These are phyloP conservation scores for Blastomyces silverae DNA, from an alignment of 2,329 filamentous ascomycete genomes.

Conservation along the genomic window DNA sequence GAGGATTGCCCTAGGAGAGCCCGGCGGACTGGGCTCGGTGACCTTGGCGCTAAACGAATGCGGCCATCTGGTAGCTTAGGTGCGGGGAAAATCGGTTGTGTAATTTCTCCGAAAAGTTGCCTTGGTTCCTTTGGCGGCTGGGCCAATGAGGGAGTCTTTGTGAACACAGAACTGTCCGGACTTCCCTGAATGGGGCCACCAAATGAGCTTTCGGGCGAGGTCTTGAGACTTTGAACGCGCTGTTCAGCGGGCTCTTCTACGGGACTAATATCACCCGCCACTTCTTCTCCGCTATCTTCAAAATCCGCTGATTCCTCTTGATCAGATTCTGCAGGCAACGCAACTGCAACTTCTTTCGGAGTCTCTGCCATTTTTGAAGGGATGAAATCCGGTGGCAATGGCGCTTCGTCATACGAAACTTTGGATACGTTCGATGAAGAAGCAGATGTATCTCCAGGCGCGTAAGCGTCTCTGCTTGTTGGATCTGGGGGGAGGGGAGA, in stretches of 20 bases:
- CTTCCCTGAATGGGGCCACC: constrained; percentile 33
- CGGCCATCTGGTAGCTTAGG: constrained; percentile 32
- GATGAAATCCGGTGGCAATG: constrained; percentile 30
- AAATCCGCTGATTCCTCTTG: constrained; percentile 36
- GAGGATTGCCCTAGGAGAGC: constrained; percentile 27
- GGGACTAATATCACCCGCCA: constrained; percentile 37
- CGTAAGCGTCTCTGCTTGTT: constrained; percentile 43
- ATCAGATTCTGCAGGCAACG: constrained; percentile 34
- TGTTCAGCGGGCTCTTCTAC: constrained; percentile 28
- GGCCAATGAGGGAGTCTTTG: constrained; percentile 31
- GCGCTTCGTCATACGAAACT: constrained; percentile 37
- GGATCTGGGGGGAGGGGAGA: constrained; percentile 44
- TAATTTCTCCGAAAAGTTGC: constrained; percentile 43
- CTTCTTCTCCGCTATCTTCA: constrained; percentile 43
- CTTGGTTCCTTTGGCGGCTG: constrained; percentile 27
- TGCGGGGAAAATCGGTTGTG: constrained; percentile 36
- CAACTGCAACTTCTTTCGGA: constrained; percentile 24
- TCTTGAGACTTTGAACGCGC: constrained; percentile 33
- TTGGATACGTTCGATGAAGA: constrained; percentile 42
- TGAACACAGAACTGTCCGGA: constrained; percentile 38
- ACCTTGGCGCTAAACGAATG: constrained; percentile 33
- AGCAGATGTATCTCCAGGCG: constrained; percentile 44
- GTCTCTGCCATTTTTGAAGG: constrained; percentile 22
- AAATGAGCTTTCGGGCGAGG: constrained; percentile 43
- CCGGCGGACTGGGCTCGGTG: constrained; percentile 43